phyloP scores from a whole-genome alignment of 305 asterid genomes.

The Ruellia speciosa region DNA sequence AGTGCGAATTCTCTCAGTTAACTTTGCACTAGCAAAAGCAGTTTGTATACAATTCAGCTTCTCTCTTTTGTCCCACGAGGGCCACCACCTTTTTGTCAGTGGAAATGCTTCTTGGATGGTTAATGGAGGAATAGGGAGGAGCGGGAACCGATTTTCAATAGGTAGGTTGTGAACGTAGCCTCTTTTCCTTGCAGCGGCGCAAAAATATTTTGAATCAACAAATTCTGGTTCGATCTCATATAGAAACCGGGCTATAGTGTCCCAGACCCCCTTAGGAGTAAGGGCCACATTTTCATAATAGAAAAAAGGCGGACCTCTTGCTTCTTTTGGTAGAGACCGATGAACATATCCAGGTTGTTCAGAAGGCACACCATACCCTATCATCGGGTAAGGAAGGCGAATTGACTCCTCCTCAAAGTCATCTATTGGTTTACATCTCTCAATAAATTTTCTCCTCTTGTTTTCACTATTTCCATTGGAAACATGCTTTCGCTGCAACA shows the following conservation, averaged over 20 bases:
- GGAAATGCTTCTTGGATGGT: slow-evolving; percentile 76
- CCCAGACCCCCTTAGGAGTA: slow-evolving; percentile 96
- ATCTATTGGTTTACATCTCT: slow-evolving; percentile 32
- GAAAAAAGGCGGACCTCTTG: slow-evolving; percentile 70
- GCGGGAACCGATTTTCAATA: slow-evolving; percentile 51
- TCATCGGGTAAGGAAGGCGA: slow-evolving; percentile 81
- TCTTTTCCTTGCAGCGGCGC: too few relatives aligned
- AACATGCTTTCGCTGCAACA: not conserved
- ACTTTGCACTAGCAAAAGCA: slow-evolving; percentile 60
- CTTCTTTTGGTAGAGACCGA: slow-evolving; percentile 50
- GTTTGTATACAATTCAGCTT: slow-evolving; percentile 87
- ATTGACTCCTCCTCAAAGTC: slow-evolving; percentile 30
- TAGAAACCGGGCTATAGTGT: slow-evolving; percentile 32
- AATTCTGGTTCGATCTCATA: too few relatives aligned
- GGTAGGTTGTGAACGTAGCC: slow-evolving; percentile 55
- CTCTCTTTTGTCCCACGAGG: slow-evolving; percentile 70
- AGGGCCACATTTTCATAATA: slow-evolving; percentile 91
- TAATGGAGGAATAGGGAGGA: slow-evolving; percentile 69
- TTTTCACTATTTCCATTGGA: slow-evolving; percentile 28
- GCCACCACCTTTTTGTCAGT: slow-evolving; percentile 81
- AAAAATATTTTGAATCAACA: too few relatives aligned
- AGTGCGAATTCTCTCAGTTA: slow-evolving; percentile 63
- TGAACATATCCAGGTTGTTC: slow-evolving; percentile 21
- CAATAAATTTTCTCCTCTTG: slow-evolving; percentile 51
- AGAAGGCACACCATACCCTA: slow-evolving; percentile 71